Evolutionary conservation across 192 early-diverging fungal species (phyloP).

Genomic region (Entomortierella parvispora): DNA sequence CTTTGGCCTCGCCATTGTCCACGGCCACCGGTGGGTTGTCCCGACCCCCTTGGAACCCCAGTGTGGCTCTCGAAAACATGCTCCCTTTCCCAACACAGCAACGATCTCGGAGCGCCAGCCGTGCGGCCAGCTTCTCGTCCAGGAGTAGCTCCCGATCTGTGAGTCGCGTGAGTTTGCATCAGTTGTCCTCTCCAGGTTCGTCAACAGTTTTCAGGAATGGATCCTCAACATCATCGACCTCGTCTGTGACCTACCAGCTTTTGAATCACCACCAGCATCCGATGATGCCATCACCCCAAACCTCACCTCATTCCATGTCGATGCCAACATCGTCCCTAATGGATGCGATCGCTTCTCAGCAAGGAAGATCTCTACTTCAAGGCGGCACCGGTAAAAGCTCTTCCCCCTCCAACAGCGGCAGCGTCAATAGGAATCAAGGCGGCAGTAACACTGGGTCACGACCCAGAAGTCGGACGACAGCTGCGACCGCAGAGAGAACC

Average conservation of each 20-base stretch:
- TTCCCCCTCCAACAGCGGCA: not conserved
- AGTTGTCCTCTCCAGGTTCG: not conserved
- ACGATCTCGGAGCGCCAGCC: constrained; percentile 24
- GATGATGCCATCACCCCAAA: constrained; percentile 13
- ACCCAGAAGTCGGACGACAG: constrained; percentile 10
- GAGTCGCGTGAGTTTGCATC: constrained; percentile 37
- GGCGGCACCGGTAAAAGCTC: too few relatives aligned
- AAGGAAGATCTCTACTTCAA: not conserved
- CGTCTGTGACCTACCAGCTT: not conserved
- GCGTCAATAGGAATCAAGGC: not conserved
- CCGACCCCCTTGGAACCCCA: constrained; percentile 46
- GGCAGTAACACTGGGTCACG: not conserved
- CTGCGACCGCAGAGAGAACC: constrained; percentile 2
- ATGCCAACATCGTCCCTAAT: not conserved
- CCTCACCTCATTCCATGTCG: constrained; percentile 3
- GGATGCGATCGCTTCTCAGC: constrained; percentile 12
- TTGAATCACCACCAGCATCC: constrained; percentile 2
- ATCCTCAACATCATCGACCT: not conserved
- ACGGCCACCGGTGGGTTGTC: not conserved
- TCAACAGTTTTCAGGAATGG: not conserved
- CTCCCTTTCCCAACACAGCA: not conserved
- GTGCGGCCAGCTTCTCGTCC: constrained; percentile 11
- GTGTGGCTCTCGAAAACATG: constrained; percentile 26
- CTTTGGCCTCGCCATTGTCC: not conserved
- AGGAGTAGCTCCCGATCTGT: constrained; percentile 26